These are phyloP conservation scores for Leucogyrophana mollusca DNA, from an alignment of 768 basidiomycete species.

Conservation along the genomic window DNA sequence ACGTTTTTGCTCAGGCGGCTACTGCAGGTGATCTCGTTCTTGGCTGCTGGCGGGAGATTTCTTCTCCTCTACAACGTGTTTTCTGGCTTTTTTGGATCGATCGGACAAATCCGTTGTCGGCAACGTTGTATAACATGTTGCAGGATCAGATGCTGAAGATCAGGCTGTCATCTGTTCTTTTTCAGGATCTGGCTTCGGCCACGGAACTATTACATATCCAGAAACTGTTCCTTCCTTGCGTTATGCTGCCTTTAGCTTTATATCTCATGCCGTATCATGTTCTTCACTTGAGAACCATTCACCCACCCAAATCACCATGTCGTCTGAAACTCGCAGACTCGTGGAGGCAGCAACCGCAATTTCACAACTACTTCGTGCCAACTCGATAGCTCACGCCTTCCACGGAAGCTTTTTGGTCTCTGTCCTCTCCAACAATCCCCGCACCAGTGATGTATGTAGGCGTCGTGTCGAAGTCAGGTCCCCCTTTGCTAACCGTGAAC, in stretches of 20 bases:
- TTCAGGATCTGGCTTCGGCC: constrained; percentile 41
- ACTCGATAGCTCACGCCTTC: constrained; percentile 75
- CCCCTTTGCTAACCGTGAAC: constrained; percentile 2
- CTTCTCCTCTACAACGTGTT: constrained; percentile 6
- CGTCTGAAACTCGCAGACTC: constrained; percentile 67
- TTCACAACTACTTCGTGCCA: constrained; percentile 56
- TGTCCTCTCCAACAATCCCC: constrained; percentile 60
- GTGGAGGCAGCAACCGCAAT: constrained; percentile 77
- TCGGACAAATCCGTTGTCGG: constrained; percentile 29
- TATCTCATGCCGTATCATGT: constrained; percentile 54
- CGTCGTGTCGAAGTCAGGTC: constrained; percentile 3
- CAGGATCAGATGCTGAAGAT: constrained; percentile 27
- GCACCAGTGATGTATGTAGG: constrained; percentile 57
- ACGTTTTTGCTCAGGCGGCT: constrained; percentile 7
- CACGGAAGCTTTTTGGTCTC: constrained; percentile 75
- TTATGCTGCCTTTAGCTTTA: constrained; percentile 38
- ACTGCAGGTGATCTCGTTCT: constrained; percentile 9
- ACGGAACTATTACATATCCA: constrained; percentile 54
- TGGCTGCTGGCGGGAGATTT: not conserved
- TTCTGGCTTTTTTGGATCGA: constrained; percentile 8
- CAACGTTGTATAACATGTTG: constrained; percentile 10
- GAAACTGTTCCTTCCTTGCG: constrained; percentile 35
- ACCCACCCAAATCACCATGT: constrained; percentile 41
- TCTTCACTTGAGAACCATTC: constrained; percentile 38
- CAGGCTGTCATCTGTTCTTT: constrained; percentile 34